Conservation (phyloP, 2,329 filamentous ascomycete species). For the Fusarium setosum region DNA sequence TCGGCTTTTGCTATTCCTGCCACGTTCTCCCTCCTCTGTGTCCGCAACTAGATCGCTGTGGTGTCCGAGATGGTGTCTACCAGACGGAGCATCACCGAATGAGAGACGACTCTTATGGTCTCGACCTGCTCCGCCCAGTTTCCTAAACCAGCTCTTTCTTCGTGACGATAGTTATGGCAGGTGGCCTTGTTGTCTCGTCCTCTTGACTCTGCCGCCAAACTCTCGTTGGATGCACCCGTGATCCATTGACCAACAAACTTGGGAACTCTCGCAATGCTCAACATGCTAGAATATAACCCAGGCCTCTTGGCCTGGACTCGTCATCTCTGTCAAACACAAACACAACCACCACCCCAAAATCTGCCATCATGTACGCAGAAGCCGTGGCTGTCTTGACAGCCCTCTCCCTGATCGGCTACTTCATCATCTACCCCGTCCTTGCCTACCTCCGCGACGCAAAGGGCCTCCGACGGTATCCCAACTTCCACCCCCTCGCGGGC, state of each 20-base stretch:
- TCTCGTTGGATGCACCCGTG: neutral
- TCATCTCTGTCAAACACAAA: neutral
- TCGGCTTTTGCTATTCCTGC: neutral
- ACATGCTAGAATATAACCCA: constrained; percentile 9
- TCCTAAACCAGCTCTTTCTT: constrained; percentile 8
- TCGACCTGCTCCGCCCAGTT: neutral
- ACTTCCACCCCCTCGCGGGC: constrained; percentile 36
- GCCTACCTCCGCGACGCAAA: constrained; percentile 51
- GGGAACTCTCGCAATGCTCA: neutral
- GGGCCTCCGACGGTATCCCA: constrained; percentile 39
- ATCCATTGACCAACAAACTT: neutral
- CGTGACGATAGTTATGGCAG: constrained; percentile 9
- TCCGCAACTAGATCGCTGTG: neutral
- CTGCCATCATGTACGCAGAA: constrained; percentile 33
- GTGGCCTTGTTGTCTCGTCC: neutral
- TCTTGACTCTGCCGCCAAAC: neutral
- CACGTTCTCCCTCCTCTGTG: neutral
- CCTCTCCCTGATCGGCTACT: constrained; percentile 20
- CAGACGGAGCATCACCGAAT: neutral
- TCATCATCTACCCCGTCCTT: constrained; percentile 29
- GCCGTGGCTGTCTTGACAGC: constrained; percentile 15
- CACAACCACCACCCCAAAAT: neutral
- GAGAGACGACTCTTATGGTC: neutral
- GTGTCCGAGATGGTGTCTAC: neutral
- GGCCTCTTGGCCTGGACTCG: neutral